A percentile compares a stretch with the other conserved stretches of the same genome.
Conservation (phyloP, 2,329 filamentous ascomycete species). For the Xylaria multiplex region DNA sequence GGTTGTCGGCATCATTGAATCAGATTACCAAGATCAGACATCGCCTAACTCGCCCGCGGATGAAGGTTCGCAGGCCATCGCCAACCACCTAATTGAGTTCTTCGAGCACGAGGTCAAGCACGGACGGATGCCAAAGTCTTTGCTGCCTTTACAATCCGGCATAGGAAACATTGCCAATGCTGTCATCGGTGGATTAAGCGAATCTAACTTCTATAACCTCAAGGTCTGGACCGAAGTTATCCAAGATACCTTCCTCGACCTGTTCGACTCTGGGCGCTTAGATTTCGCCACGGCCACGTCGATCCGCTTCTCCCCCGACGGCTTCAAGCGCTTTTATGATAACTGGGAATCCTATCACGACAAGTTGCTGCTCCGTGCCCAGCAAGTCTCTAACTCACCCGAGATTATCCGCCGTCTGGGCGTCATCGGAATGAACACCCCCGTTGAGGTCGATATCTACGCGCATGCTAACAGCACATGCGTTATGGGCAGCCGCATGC, state of each 20-base stretch:
- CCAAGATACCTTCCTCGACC: slow-evolving; percentile 91
- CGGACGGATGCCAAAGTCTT: slow-evolving; percentile 78
- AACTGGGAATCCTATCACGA: slow-evolving; percentile 82
- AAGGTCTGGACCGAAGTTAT: slow-evolving; percentile 95
- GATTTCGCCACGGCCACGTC: slow-evolving; percentile 92
- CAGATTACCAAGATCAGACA: slow-evolving; percentile 81
- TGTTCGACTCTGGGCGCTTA: slow-evolving; percentile 87
- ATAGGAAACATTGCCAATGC: slow-evolving; percentile 96
- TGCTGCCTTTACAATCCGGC: slow-evolving; percentile 85
- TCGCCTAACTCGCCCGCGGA: slow-evolving; percentile 81
- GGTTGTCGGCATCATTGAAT: slow-evolving; percentile 85
- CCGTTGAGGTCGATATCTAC: slow-evolving; percentile 94
- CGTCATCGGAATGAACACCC: slow-evolving; percentile 94
- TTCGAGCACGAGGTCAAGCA: slow-evolving; percentile 85
- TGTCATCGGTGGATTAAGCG: slow-evolving; percentile 83
- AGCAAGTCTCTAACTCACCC: slow-evolving; percentile 87
- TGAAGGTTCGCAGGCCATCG: slow-evolving; percentile 76
- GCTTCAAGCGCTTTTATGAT: slow-evolving; percentile 90
- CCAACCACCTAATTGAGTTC: slow-evolving; percentile 80
- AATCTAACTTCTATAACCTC: slow-evolving; percentile 85
- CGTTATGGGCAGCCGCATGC: slow-evolving; percentile 86
- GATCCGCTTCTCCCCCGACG: slow-evolving; percentile 89
- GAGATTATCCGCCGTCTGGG: slow-evolving; percentile 90
- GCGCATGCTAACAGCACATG: slow-evolving; percentile 92
- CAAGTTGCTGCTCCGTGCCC: slow-evolving; percentile 86